Evolutionary conservation across 169 alveolate genomes (phyloP).

Genomic region (Plasmodium billcollinsi): DNA sequence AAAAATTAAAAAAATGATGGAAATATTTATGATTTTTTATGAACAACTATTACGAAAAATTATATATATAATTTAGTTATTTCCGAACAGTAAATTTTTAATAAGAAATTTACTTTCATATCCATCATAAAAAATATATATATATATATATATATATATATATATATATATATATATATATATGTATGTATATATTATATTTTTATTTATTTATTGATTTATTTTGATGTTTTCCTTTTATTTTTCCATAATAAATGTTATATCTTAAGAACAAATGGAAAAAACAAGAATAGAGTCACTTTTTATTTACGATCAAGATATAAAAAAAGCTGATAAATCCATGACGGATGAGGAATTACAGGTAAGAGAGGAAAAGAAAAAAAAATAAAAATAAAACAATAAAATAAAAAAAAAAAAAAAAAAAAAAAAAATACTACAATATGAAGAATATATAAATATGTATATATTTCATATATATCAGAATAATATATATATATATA

Average conservation of each 20-base stretch:
- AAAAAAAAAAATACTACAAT: not conserved
- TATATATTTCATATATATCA: not conserved
- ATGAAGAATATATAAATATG: no score
- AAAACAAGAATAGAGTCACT: constrained; percentile 51
- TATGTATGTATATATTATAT: no score
- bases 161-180: no score
- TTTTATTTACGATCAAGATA: constrained; percentile 63
- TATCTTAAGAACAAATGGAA: constrained; percentile 17
- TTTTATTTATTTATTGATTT: no score
- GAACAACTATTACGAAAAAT: no score
- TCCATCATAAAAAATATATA: no score
- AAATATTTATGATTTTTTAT: no score
- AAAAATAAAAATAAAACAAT: not conserved
- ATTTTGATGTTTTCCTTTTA: not conserved
- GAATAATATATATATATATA: constrained; percentile 6
- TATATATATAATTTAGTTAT: no score
- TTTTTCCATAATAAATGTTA: not conserved
- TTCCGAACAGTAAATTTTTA: no score
- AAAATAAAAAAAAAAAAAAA: not conserved
- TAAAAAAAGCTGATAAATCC: constrained; percentile 35
- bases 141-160: no score
- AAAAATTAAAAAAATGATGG: no score
- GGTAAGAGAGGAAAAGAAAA: not conserved
- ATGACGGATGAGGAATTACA: constrained; percentile 68
- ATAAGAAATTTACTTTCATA: no score